phyloP scores from a whole-genome alignment of 768 basidiomycete genomes.

The Amanita brunnescens region DNA sequence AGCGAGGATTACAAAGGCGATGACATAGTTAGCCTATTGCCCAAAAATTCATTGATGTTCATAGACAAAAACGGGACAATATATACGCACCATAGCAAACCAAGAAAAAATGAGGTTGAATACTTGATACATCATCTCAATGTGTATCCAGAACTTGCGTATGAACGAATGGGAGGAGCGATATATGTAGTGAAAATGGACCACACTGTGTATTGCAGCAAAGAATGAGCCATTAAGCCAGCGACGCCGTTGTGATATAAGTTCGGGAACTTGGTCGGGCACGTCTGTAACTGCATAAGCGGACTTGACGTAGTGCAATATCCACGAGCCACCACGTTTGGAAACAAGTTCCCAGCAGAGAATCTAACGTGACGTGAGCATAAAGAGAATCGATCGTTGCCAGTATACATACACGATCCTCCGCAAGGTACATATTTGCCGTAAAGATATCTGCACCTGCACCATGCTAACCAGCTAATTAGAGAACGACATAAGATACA shows the following conservation, averaged over 20 bases:
- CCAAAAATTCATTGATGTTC: background rate
- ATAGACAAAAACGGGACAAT: background rate
- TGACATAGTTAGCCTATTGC: slow-evolving; percentile 78
- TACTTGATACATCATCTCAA: slow-evolving; percentile 86
- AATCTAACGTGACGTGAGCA: slow-evolving; percentile 40
- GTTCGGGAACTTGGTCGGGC: slow-evolving; percentile 87
- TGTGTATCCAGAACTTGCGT: slow-evolving; percentile 90
- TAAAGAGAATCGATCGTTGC: background rate
- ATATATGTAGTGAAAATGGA: slow-evolving; percentile 95
- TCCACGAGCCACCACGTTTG: slow-evolving; percentile 87
- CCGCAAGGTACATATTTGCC: slow-evolving; percentile 93
- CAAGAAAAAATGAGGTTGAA: slow-evolving; percentile 92
- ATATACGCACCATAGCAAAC: slow-evolving; percentile 62
- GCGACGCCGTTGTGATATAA: slow-evolving; percentile 90
- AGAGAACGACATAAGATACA: background rate
- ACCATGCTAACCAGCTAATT: slow-evolving; percentile 43
- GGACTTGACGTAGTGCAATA: slow-evolving; percentile 92
- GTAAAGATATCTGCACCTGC: slow-evolving; percentile 88
- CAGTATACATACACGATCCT: slow-evolving; percentile 54
- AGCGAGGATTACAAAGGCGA: slow-evolving; percentile 75
- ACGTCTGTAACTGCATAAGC: slow-evolving; percentile 92
- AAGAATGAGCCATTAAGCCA: slow-evolving; percentile 99
- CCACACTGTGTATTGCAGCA: slow-evolving; percentile 83
- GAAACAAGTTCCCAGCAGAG: slow-evolving; percentile 97
- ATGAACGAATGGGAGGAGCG: slow-evolving; percentile 75